Base-by-base conservation (phyloP, 2,329 filamentous ascomycete genomes). In the Colletotrichum trifolii region DNA sequence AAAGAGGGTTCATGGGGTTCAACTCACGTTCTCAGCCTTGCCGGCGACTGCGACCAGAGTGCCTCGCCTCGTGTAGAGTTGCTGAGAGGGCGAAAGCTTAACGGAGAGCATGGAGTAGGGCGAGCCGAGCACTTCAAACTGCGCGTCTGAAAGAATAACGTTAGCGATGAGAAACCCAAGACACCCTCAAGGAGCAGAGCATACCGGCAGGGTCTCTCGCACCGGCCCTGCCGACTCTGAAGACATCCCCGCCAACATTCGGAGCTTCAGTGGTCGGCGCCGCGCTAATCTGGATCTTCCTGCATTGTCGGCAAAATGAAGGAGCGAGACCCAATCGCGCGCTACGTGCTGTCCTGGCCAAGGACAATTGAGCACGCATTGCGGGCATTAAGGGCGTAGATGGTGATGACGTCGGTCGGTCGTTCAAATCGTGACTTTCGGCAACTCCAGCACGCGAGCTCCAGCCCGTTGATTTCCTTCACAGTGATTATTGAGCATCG, bases 91-190 rank as follows among this genome's bases (percentile, higher is more conserved):
- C 40, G 96, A 96, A 56, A 99, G 87, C 8, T 91, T 93, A 69
- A 97, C 94, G 25, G 95, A 97, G 71, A 99, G 89, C 69, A 99
- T 88, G 60, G 96, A 98, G 78, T 96, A 96, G 2, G 95, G 94
- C 33, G 92, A 88, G 67, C 96, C 96, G 69, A 99, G 83, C 52
- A 98, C 93, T 78, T 98, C 93, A 78, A 99, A 99, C 63, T 90
- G 89, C 59, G 96, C 96, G 86, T 98, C 96, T 97, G 71, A 17
- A 2, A 39, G 8, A 8, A 11, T 9, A 10, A 39, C 34, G 36
- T 60, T 17, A 61, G 62, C 42, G 53, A 39, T 12, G 1, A n/a
- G 1, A 5, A 3, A 5, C 1, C 3, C 11, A 11, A 2, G 6
- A 35, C 5, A 12, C 7, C 7, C 13, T 25, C 38, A 10, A 13